Conservation (phyloP, 2,329 filamentous ascomycete species). For the Paecilomyces fulvus region DNA sequence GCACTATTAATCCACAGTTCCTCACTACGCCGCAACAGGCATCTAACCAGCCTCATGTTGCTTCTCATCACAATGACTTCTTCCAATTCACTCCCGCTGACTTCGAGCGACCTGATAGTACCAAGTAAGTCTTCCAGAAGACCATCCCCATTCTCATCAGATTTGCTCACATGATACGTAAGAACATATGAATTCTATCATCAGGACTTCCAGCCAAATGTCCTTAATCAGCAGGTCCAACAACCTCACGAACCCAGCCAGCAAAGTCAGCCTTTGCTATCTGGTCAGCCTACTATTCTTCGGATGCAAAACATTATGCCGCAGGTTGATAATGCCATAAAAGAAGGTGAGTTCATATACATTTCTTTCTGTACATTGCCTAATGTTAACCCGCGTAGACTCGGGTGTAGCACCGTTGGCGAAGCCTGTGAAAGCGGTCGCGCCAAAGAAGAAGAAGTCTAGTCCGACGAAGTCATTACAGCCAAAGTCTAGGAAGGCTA, state of each 20-base stretch:
- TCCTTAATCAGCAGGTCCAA: background rate
- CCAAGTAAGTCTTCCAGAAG: conserved; percentile 16
- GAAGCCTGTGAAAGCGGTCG: conserved; percentile 10
- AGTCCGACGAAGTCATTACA: conserved; percentile 13
- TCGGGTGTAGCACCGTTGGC: conserved; percentile 3
- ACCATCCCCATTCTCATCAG: background rate
- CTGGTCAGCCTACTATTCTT: background rate
- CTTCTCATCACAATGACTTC: conserved; percentile 17
- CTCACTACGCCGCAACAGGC: conserved; percentile 21
- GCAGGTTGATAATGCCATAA: background rate
- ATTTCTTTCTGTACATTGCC: background rate
- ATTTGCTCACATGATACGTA: background rate
- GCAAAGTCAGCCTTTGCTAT: background rate
- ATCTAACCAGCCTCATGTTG: conserved; percentile 12
- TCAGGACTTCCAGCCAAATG: conserved; percentile 3
- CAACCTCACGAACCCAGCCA: background rate
- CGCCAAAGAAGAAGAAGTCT: conserved; percentile 12
- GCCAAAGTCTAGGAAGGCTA: conserved; percentile 12
- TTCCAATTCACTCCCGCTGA: conserved; percentile 19
- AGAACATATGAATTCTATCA: conserved; percentile 20
- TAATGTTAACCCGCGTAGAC: background rate
- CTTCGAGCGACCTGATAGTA: conserved; percentile 17
- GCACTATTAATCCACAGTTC: conserved; percentile 33
- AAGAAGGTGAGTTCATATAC: background rate
- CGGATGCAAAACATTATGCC: background rate